Percentiles rank a stretch among this genome's conserved stretches.
Evolutionary conservation across 1,284 basidiomycete genomes (phyloP).

Genomic region (Heterobasidion irregulare): DNA sequence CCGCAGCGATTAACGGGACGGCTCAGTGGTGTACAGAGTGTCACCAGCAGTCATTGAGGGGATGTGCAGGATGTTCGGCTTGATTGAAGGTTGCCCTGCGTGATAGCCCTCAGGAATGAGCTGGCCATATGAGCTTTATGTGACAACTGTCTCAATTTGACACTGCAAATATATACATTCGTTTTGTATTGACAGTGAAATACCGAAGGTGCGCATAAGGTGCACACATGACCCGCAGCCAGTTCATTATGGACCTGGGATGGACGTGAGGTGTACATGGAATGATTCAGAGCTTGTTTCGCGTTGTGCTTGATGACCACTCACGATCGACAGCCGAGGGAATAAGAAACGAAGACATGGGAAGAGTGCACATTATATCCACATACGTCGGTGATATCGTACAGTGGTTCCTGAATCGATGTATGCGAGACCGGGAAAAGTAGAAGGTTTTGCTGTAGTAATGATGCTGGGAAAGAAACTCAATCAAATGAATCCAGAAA

Average conservation of each 20-base stretch:
- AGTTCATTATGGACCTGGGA: too few species aligned
- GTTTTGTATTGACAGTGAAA: too few species aligned
- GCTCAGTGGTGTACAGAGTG: constrained; percentile 29
- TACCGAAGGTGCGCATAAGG: too few species aligned
- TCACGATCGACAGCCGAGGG: too few species aligned
- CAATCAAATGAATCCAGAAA: neutral
- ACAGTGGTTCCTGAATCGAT: neutral
- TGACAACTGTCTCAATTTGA: too few species aligned
- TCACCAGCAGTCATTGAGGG: constrained; percentile 1
- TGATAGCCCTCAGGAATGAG: too few species aligned
- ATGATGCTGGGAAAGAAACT: neutral
- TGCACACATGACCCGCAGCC: too few species aligned
- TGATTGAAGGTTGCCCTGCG: neutral
- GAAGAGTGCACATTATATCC: neutral
- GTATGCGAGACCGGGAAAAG: neutral
- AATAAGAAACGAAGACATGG: neutral
- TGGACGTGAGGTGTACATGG: too few species aligned
- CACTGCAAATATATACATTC: too few species aligned
- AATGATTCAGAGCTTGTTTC: too few species aligned
- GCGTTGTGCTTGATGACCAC: too few species aligned
- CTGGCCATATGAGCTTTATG: too few species aligned
- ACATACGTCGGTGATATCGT: neutral
- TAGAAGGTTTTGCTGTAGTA: neutral
- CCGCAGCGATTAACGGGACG: constrained; percentile 23
- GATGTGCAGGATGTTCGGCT: neutral